Evolutionary conservation across 345 rosid species (phyloP), one percentile per base, ranked within the genome.

Genomic region (Boechera stricta): DNA sequence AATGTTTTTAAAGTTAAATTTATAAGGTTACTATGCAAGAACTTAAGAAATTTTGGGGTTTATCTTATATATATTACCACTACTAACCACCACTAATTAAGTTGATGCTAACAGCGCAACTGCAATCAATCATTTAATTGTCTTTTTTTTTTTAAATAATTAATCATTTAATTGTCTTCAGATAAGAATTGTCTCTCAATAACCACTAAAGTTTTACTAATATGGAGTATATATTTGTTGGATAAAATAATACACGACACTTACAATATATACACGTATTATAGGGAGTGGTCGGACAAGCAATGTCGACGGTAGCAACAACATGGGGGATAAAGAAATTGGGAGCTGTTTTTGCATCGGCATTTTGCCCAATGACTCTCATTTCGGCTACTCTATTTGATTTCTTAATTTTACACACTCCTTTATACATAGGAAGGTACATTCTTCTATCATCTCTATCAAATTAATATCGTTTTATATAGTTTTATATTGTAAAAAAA

Each of bases 261-360:
- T 21, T 21, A 21, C 39, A 49, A 28, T 18, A 56, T 32, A 54
- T 5, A 71, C 21, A 63, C 42, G 4, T 48, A 36, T 49, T 32
- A 26, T n/a, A 93, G 94, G 97, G 98, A 33, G 80, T 86, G 68
- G 87, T 89, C 41, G 97, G 91, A 69, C 88, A 92, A 49, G 97
- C 89, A 5, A 72, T 93, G 84, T 86, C 96, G 71, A 84, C 79
- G 44, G 97, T 91, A 41, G 94, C 87, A 16, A 83, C 85, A 86
- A 72, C 96, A 7, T 91, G 97, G 96, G 86, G 86, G 41, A 91
- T 91, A 11, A 82, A 91, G 77, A 85, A 86, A 68, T 71, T 84
- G 61, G 97, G 92, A 15, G 92, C 98, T 0, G 83, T 91, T 24
- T 91, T 88, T 72, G 86, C 97, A 3, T 81, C 96, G 49, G 84